Conservation (phyloP, 2,329 filamentous ascomycete genomes). For the Epichloe baconii region DNA sequence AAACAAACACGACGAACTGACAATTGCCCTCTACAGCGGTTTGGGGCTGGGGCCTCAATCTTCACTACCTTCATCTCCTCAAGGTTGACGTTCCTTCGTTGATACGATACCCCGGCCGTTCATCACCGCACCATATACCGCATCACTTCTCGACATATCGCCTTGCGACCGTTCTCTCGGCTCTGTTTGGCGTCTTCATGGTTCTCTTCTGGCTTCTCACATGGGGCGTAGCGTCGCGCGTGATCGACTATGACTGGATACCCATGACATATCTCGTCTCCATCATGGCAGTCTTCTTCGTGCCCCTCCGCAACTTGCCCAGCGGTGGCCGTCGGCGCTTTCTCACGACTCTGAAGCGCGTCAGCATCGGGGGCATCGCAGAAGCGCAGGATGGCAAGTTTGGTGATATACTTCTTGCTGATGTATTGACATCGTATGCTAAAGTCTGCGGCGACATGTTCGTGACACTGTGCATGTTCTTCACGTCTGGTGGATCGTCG, state of each 20-base stretch:
- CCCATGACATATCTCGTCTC: slow-evolving; percentile 72
- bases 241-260: slow-evolving; percentile 70
- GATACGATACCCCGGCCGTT: slow-evolving; percentile 71
- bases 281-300: slow-evolving; percentile 56
- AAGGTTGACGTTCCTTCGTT: slow-evolving; percentile 81
- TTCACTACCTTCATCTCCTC: slow-evolving; percentile 68
- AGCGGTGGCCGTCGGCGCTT: slow-evolving; percentile 63
- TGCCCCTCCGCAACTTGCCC: slow-evolving; percentile 57
- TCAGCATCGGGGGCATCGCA: slow-evolving; percentile 75
- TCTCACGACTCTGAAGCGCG: slow-evolving; percentile 60
- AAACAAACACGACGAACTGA: not conserved
- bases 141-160: slow-evolving; percentile 80
- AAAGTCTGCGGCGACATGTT: slow-evolving; percentile 86
- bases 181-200: slow-evolving; percentile 58
- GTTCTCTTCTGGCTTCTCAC: slow-evolving; percentile 76
- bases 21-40: slow-evolving; percentile 49
- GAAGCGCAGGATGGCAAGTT: slow-evolving; percentile 84
- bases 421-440: slow-evolving; percentile 88
- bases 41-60: slow-evolving; percentile 90
- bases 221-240: slow-evolving; percentile 52
- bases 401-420: slow-evolving; percentile 82
- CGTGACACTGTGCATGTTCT: slow-evolving; percentile 84
- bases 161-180: slow-evolving; percentile 63
- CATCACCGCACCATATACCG: slow-evolving; percentile 54
- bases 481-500: slow-evolving; percentile 55